Evolutionary conservation across 73 alveolate genomes (phyloP), one percentile per base, ranked within the genome.

Genomic region (Paraurostyla sp.): DNA sequence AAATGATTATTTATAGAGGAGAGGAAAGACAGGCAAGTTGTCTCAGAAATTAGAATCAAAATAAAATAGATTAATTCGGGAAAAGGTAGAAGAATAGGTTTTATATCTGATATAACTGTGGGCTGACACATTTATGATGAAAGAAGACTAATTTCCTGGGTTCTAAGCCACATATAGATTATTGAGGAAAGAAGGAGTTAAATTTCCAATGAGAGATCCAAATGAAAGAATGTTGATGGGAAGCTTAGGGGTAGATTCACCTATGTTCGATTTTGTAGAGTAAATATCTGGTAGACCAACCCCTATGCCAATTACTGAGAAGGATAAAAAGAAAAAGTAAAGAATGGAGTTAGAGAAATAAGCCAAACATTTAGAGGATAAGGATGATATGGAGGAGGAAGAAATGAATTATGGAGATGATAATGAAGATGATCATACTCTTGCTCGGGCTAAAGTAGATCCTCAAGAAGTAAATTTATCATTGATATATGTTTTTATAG

Each of bases 51-150:
- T 90, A 3, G 94, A 90, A 46, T 33, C 88, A 13, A 90, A 89
- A 41, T 40, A 42, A 42, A 69, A 58, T 15, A 84, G 46, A 40
- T 60, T 76, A 32, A 48, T 38, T 25, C 35, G 96, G 65, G 80
- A 83, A 30, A 75, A 94, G 84, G 73, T 89, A 15, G 96, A 94
- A 76, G 94, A 90, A 32, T 54, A 93, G 48, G 90, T 87, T 0
- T 87, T 94, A 0, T 88, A 75, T 41, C 57, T 94, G 48, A 63
- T 94, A 4, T 87, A 94, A 85, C 93, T 94, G n/a, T 94, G 97
- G 96, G 95, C 96, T 13, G 98, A 94, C 80, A 88, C 98, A 23
- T 94, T 94, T 57, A 92, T 94, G 97, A 94, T 94, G 98, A 93
- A 94, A 25, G 97, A 94, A 63, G 98, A 85, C 49, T 69, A 84